Evolutionary conservation across 257 asterid species (phyloP), one percentile per base, ranked within the genome.

Genomic region (Fraxinus americana): DNA sequence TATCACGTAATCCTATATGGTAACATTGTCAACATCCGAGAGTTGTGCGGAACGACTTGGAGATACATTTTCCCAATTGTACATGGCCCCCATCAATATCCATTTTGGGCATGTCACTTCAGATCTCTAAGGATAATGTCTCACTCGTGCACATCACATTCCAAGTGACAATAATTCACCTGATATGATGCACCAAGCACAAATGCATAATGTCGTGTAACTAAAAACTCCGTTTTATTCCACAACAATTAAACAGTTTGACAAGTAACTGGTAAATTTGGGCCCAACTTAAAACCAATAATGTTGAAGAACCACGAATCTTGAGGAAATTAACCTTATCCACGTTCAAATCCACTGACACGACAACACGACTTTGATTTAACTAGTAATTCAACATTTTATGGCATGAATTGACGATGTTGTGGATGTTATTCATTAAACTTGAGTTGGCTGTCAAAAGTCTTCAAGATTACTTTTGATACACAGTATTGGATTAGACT

Each of bases 71-170:
- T 59, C 3, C 32, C 67, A 82, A 77, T 5, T 74, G 67, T 59
- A 23, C 21, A 21, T 59, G 30, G 66, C 27, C 69, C 54, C 65
- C 36, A 52, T 82, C 80, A 81, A 48, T 54, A 75, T 73, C 82
- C 77, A 39, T 70, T 72, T 81, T 74, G 66, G 87, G 80, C 81
- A 70, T 77, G 59, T 77, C 84, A 75, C 59, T 23, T 78, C 78
- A 48, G 78, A 70, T 43, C 16, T 23, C 75, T n/a, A 14, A 43
- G 70, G 79, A 79, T 82, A 77, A 75, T 87, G 85, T 77, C 78
- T 79, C 76, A 48, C 75, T 77, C 77, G 39, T 61, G 8, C 61
- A 48, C 81, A 76, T 71, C 78, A 67, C 77, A 77, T 77, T 76
- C 43, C 61, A 48, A 19, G 10, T 21, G 67, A 59, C 29, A 21